Base-by-base conservation (phyloP, 495 filamentous ascomycete species). In the Penicillium bovifimosum region DNA sequence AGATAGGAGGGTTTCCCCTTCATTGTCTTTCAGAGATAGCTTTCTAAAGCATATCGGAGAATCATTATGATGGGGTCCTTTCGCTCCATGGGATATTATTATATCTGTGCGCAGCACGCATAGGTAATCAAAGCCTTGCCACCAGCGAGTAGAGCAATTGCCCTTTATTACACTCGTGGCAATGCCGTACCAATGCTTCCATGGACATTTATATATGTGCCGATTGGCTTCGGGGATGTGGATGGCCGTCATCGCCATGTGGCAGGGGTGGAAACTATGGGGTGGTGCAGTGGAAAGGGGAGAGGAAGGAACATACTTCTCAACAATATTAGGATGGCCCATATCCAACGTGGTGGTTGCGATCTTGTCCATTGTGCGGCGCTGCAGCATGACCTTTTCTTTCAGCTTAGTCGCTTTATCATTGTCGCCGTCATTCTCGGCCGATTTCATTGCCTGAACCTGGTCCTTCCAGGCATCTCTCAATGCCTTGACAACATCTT, bases 281-380 rank as follows among this genome's bases (percentile, higher is more conserved):
- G 43, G 50, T 50, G 33, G 50, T 39, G 20, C 20, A 43, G 28
- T 50, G 55, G 52, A 41, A 24, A 45, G 28, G 49, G 43, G 41
- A 50, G 50, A 61, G 20, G 41, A 44, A 33, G 32, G 26, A 17
- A 76, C 80, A 67, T 82, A 84, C 80, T 84, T 80, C 58, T 84
- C 77, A 52, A 91, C 63, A 47, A 89, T 82, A 24, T 77, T 74
- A 18, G 75, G 75, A 60, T 90, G 85, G 13, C 84, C 86, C 60
- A 76, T 74, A 26, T 80, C 74, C 47, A 86, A 49, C 14, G 83
- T 77, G 41, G 83, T 69, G 41, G 67, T 74, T 29, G 86, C 72
- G n/a, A 83, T 83, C 27, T 71, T 64, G 47, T 86, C 75, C 57
- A 88, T 72, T 31, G 79, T 73, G 43, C 77, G 76, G 18, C 82